Percentiles rank a stretch among this genome's conserved stretches.
Conservation (phyloP, 75 land plant species). For the Selaginella moellendorffii region DNA sequence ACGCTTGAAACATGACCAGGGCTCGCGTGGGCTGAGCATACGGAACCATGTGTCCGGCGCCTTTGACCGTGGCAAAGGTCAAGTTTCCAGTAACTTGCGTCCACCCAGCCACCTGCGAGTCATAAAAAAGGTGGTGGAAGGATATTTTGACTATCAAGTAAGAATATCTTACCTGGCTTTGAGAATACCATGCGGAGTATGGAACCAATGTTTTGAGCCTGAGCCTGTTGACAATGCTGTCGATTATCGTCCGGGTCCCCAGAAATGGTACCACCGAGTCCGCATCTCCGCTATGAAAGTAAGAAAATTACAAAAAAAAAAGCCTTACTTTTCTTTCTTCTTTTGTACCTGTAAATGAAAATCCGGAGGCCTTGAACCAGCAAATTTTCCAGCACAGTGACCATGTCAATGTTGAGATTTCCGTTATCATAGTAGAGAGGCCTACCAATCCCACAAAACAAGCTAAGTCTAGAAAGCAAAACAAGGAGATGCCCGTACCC, state of each 20-base stretch:
- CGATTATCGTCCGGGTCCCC: conserved; percentile 10
- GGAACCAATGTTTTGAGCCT: not conserved
- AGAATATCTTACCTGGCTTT: not conserved
- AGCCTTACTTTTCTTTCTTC: too few species aligned
- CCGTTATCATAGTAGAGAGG: conserved; percentile 1
- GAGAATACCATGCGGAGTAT: not conserved
- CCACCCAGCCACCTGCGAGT: too few species aligned
- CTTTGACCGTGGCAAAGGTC: conserved; percentile 36
- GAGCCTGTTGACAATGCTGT: not conserved
- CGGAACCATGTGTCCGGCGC: conserved; percentile 39
- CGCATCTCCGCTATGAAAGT: conserved; percentile 14
- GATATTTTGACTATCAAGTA: too few species aligned
- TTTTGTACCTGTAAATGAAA: conserved; percentile 10
- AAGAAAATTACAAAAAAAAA: not conserved
- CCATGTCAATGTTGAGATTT: not conserved
- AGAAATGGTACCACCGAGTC: conserved; percentile 14
- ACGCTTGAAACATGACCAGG: conserved; percentile 23
- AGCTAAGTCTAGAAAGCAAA: too few species aligned
- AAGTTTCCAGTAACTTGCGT: too few species aligned
- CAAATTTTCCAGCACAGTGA: conserved; percentile 2
- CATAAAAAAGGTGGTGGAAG: too few species aligned
- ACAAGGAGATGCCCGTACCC: not conserved
- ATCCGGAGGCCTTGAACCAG: conserved; percentile 1
- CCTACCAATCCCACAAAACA: conserved; percentile 5
- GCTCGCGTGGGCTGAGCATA: conserved; percentile 36